Base-by-base conservation (phyloP, 2,329 filamentous ascomycete genomes). In the Coleophoma crateriformis region DNA sequence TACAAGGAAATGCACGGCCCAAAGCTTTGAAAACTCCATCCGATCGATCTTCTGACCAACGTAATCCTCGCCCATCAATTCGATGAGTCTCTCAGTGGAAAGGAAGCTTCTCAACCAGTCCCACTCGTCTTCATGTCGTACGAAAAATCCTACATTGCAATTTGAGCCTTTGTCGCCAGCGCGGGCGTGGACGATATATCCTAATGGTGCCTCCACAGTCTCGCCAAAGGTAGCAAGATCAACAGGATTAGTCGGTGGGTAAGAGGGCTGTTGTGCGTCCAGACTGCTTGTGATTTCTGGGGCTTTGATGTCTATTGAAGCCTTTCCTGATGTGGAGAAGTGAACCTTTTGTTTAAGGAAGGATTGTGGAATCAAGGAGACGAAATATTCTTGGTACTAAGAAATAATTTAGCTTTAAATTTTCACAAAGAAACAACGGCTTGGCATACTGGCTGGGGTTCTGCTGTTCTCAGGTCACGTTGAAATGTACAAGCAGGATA, bases 111-210 rank as follows among this genome's bases (percentile, higher is more conserved):
- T 60, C 10, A 70, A 49, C 68, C 67, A 70, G 7, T 68, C 61
- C 51, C 63, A 73, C 50, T 71, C 69, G 39, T 70, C 65, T 2
- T 56, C 47, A 43, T 62, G 53, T 1, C 64, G 67, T 3, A 71
- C 68, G 51, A 68, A 75, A 52, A 70, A 63, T 7, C 67, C 68
- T 20, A 68, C 63, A 47, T 70, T 70, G 12, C 58, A 58, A 57
- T 68, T 43, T 63, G 67, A 11, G 51, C 62, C 22, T 66, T 64
- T 43, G 65, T 68, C 40, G 12, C 40, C 40, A 2, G 40, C 17
- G 8, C 40, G 40, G 7, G 17, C 40, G 14, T 20, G 40, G 14
- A 43, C 40, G 22, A 43, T 20, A 10, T 43, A 43, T 11, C 40
- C 40, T 7, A 43, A 17, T 5, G 50, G 50, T 11, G 35, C 50